phyloP scores from a whole-genome alignment of 208 protist genomes.

The Trypanosoma theileri region DNA sequence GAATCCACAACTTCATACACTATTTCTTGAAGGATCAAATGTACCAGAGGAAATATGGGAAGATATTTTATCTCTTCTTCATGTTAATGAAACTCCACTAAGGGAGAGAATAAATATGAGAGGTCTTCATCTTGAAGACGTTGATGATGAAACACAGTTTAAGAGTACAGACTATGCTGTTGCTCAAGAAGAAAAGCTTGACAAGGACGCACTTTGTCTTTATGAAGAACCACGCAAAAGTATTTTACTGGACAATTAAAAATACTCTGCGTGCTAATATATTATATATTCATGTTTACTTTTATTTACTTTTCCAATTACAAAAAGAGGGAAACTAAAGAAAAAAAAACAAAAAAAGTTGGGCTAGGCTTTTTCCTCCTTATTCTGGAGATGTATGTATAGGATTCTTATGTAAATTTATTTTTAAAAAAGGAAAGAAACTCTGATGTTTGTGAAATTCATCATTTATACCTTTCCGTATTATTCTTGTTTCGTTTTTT shows the following conservation, averaged over 20 bases:
- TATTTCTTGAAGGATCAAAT: constrained; percentile 54
- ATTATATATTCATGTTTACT: background rate
- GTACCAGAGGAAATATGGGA: constrained; percentile 66
- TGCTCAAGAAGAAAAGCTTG: constrained; percentile 49
- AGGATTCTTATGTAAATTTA: too few species aligned
- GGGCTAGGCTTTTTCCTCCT: too few species aligned
- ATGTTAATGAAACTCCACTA: constrained; percentile 75
- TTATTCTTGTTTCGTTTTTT: too few species aligned
- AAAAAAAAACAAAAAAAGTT: too few species aligned
- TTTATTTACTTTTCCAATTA: background rate
- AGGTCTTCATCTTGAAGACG: constrained; percentile 39
- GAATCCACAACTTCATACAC: constrained; percentile 71
- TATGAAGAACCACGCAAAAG: constrained; percentile 28
- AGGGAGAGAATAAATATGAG: constrained; percentile 58
- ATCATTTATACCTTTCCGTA: too few species aligned
- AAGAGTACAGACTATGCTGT: constrained; percentile 71
- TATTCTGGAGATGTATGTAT: too few species aligned
- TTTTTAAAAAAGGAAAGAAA: too few species aligned
- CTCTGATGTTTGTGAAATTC: too few species aligned
- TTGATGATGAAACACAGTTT: constrained; percentile 69
- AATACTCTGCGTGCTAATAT: constrained; percentile 4
- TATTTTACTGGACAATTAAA: constrained; percentile 18
- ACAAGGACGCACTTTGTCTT: constrained; percentile 43
- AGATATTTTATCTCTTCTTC: constrained; percentile 72
- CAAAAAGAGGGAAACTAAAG: too few species aligned